A percentile compares a stretch with the other conserved stretches of the same genome.
Evolutionary conservation across 805 yeast genomes (phyloP).

Genomic region (Komagataella kurtzmanii): DNA sequence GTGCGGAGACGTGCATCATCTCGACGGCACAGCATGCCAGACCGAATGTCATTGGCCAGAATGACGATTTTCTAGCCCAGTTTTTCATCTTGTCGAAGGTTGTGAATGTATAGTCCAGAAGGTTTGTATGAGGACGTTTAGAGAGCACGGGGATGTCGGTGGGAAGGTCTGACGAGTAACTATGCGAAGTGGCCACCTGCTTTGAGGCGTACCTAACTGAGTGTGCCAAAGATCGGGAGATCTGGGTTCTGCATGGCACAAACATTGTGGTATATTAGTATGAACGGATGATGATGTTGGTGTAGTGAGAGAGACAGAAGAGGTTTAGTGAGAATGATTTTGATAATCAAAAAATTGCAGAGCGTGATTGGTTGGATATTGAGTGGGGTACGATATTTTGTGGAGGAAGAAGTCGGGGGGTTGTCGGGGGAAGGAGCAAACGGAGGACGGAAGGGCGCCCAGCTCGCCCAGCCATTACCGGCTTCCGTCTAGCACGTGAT

Average conservation of each 20-base stretch:
- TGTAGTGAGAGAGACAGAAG: background rate
- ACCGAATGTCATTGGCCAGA: conserved; percentile 91
- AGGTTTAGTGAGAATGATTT: background rate
- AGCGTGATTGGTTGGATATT: background rate
- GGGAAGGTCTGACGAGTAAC: conserved; percentile 33
- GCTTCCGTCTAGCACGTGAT: too few species aligned
- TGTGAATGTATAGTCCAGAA: conserved; percentile 71
- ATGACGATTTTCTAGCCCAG: conserved; percentile 87
- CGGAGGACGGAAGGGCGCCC: too few species aligned
- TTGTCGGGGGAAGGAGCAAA: too few species aligned
- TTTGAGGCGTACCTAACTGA: background rate
- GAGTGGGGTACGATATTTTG: background rate
- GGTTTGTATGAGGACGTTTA: conserved; percentile 42
- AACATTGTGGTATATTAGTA: background rate
- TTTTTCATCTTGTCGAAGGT: conserved; percentile 71
- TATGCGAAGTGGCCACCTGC: background rate
- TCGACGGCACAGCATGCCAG: conserved; percentile 90
- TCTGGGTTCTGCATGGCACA: background rate
- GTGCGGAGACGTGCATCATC: conserved; percentile 90
- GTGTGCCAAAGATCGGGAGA: background rate
- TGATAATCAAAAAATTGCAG: background rate
- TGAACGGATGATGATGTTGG: background rate
- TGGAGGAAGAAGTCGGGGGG: background rate
- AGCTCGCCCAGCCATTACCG: too few species aligned
- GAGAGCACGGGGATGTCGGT: conserved; percentile 62